Base-by-base conservation (phyloP, 257 asterid genomes). In the Gardenia jasminoides region DNA sequence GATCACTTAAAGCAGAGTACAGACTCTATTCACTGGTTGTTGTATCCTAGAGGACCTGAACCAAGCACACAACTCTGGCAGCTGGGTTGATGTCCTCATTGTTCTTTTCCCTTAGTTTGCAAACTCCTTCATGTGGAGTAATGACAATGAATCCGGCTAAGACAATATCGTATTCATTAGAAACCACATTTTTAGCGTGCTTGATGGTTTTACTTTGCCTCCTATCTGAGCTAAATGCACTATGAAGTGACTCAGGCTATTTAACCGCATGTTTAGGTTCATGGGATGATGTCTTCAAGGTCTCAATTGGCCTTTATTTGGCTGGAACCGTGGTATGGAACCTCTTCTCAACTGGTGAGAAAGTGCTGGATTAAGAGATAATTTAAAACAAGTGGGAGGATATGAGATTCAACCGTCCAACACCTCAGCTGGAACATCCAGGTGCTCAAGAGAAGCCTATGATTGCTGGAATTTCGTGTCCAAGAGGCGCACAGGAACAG, bases 261-360 rank as follows among this genome's bases (percentile, higher is more conserved):
- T 10, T 79, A 22, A 73, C 71, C 30, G 15, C 66, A 52, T 77
- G 81, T 62, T 76, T 90, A 93, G 98, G 98, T 79, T 89, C 97
- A 31, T 92, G 97, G 95, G 96, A 90, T 66, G 88, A 93, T 62
- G 96, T 93, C 48, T 93, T 92, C 66, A 80, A 87, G 79, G 96
- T 92, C 64, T 89, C 98, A 0, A 96, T 93, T 41, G 97, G 97
- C 64, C 93, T 93, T 41, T 92, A 93, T 82, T 83, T 93, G 79
- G 89, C 83, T 20, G 98, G 97, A 64, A 90, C 98, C 0, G 95
- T 90, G 59, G 88, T 92, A 24, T 92, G 97, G 97, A 90, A 92
- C 80, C 90, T 89, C 69, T 93, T 93, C 88, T 89, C 98, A 52
- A 92, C 97, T 31, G 98, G 98, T 15, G 96, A 93, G 88, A 93